phyloP scores from a whole-genome alignment of 2,329 filamentous ascomycete genomes.

The Atkinsonella hypoxylon region DNA sequence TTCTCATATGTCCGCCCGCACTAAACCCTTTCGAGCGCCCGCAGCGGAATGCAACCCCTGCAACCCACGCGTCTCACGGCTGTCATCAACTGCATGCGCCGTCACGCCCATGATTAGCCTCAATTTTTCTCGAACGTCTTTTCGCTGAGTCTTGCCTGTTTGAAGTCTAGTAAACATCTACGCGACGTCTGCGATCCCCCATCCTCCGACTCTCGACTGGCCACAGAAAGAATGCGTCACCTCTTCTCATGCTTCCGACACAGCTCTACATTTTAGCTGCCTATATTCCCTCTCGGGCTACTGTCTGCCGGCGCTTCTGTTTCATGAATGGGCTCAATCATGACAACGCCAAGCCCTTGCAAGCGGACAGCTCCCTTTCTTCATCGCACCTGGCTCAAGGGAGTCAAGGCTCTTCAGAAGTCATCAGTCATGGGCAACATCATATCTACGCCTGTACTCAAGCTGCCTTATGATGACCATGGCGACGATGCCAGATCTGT shows the following conservation, averaged over 20 bases:
- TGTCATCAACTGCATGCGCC: conserved; percentile 5
- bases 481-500: conserved; percentile 26
- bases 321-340: conserved; percentile 28
- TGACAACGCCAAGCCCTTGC: conserved; percentile 35
- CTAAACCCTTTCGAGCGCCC: conserved; percentile 18
- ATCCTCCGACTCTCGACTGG: background rate
- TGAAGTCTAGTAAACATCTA: conserved; percentile 2
- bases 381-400: conserved; percentile 40
- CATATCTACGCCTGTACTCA: conserved; percentile 24
- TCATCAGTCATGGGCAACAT: conserved; percentile 31
- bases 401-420: conserved; percentile 30
- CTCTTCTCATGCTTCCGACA: conserved; percentile 5
- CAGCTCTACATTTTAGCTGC: background rate
- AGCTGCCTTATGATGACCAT: conserved; percentile 21
- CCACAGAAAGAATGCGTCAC: conserved; percentile 8
- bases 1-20: conserved; percentile 4
- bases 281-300: background rate
- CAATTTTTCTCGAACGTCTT: background rate
- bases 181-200: background rate
- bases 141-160: background rate
- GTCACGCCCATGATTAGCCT: conserved; percentile 4
- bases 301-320: conserved; percentile 7
- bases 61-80: conserved; percentile 17
- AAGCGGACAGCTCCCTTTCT: conserved; percentile 41
- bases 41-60: conserved; percentile 14